Evolutionary conservation across 352 stramenopile species (phyloP).

Genomic region (Pythium folliculosum): DNA sequence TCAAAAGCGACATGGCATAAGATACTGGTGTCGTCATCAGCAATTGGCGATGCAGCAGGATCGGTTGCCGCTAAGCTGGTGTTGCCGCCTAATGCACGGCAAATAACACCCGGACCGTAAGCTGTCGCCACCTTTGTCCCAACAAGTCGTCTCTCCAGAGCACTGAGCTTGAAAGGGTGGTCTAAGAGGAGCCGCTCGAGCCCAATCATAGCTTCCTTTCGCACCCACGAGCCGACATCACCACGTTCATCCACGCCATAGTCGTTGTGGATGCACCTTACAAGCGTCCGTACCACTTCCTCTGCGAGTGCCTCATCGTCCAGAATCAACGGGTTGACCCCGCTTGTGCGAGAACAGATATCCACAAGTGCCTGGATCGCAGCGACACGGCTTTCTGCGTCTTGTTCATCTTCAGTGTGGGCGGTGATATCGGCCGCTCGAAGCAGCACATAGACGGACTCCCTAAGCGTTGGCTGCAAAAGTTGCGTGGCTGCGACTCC

Average conservation of each 20-base stretch:
- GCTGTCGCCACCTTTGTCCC: constrained; percentile 31
- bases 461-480: constrained; percentile 32
- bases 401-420: constrained; percentile 72
- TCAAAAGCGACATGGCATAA: constrained; percentile 70
- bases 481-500: constrained; percentile 44
- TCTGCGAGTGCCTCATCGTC: constrained; percentile 35
- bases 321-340: constrained; percentile 1
- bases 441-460: constrained; percentile 43
- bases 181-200: constrained; percentile 81
- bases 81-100: constrained; percentile 33
- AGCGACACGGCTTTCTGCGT: constrained; percentile 96
- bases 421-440: constrained; percentile 45
- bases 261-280: constrained; percentile 89
- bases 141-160: constrained; percentile 36
- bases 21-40: constrained; percentile 31
- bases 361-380: constrained; percentile 90
- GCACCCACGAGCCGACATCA: constrained; percentile 98
- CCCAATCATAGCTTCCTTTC: constrained; percentile 93
- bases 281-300: constrained; percentile 79
- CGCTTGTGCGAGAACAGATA: constrained; percentile 61
- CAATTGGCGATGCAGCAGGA: not conserved
- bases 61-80: not conserved
- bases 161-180: constrained; percentile 22
- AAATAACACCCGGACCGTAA: constrained; percentile 51
- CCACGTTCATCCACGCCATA: constrained; percentile 97